phyloP scores from a whole-genome alignment of 768 basidiomycete genomes.

The Suillus subluteus region DNA sequence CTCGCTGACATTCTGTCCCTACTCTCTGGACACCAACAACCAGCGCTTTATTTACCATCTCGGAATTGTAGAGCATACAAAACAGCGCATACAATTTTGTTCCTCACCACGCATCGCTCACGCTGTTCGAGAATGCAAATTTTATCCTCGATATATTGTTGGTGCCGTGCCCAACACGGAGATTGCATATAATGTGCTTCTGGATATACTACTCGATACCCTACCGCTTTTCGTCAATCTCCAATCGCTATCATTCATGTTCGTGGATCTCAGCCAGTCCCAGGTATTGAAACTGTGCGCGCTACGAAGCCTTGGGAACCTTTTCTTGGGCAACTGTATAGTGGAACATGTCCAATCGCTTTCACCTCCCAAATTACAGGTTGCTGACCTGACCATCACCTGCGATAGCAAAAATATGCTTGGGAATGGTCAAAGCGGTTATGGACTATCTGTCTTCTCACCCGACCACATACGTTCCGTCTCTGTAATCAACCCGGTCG shows the following conservation, averaged over 20 bases:
- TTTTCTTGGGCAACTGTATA: slow-evolving; percentile 8
- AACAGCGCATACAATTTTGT: slow-evolving; percentile 9
- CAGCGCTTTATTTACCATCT: background rate
- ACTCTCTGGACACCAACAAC: slow-evolving; percentile 9
- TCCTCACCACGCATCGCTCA: slow-evolving; percentile 10
- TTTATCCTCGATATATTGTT: slow-evolving; percentile 11
- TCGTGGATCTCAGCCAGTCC: slow-evolving; percentile 9
- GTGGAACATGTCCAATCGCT: slow-evolving; percentile 2
- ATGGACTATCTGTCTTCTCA: slow-evolving; percentile 9
- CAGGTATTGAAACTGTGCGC: slow-evolving; percentile 9
- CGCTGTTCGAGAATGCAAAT: slow-evolving; percentile 11
- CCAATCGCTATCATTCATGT: slow-evolving; percentile 9
- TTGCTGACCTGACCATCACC: slow-evolving; percentile 3
- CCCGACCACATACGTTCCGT: slow-evolving; percentile 12
- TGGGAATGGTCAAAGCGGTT: background rate
- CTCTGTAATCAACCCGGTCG: slow-evolving; percentile 3
- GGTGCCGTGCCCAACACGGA: background rate
- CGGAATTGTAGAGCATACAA: slow-evolving; percentile 6
- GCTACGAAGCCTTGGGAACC: background rate
- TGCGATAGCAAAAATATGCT: background rate
- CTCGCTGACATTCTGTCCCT: slow-evolving; percentile 14
- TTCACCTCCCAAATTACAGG: background rate
- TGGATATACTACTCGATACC: slow-evolving; percentile 9
- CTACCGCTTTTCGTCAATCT: slow-evolving; percentile 13
- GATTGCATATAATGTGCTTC: background rate